Percentiles rank a stretch among this genome's conserved stretches.
Conservation (phyloP, 1,139 yeast species). For the Magnusiomyces suaveolens region DNA sequence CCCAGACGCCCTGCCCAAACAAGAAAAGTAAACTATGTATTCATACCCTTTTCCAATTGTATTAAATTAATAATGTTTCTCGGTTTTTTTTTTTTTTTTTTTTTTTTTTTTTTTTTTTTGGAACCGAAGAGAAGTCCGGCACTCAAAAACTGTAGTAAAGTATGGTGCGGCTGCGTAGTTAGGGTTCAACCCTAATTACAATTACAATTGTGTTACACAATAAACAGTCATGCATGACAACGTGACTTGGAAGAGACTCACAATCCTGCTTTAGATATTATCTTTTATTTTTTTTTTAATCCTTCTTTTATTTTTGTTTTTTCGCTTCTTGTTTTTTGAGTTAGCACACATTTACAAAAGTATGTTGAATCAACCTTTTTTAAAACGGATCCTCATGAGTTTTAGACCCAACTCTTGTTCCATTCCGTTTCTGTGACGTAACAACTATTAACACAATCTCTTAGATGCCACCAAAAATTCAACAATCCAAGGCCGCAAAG, state of each 20-base stretch:
- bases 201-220: background rate
- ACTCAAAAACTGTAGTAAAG: too few species aligned
- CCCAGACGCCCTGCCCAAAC: conserved; percentile 32
- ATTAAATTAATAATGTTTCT: too few species aligned
- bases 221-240: background rate
- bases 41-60: too few species aligned
- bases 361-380: background rate
- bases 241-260: too few species aligned
- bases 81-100: too few species aligned
- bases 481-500: conserved; percentile 98
- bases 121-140: too few species aligned
- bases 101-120: too few species aligned
- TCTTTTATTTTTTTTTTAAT: background rate
- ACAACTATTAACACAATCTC: background rate
- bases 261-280: background rate
- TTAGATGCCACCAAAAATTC: conserved; percentile 97
- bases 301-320: background rate
- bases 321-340: background rate
- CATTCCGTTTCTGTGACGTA: too few species aligned
- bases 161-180: too few species aligned
- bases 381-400: too few species aligned
- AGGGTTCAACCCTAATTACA: background rate
- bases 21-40: background rate
- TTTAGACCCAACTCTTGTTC: too few species aligned
- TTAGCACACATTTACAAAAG: conserved; percentile 1